Evolutionary conservation across 768 basidiomycete genomes (phyloP), one percentile per base, ranked within the genome.

Genomic region (Tulasnella sp.): DNA sequence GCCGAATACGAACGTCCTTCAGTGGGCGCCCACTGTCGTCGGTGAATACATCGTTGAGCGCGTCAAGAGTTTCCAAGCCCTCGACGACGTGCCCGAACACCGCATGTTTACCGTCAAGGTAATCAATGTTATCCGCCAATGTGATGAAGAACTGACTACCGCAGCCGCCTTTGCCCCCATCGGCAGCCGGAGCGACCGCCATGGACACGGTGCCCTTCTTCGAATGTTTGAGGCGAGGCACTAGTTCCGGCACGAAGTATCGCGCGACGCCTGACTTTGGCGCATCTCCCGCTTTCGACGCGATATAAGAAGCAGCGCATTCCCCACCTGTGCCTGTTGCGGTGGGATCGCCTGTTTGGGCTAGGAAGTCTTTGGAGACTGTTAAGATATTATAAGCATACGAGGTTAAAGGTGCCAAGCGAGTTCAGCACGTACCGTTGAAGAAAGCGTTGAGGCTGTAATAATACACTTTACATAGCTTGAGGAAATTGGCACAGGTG

Each of bases 81-180:
- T 99, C 98, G 11, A 99, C 95, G 23, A 99, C 94, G 82, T 92
- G 92, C 15, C 98, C 98, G 83, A 99, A 99, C 2, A 96, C 95
- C 0, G 95, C 93, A 82, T 99, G 94, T 82, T 91, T 91, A 69
- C 95, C 95, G 81, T 99, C 97, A 73, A 99, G 89, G 83, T 99
- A 99, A 79, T 98, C 96, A 83, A 98, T 93, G 79, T 91, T 90
- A 81, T 96, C 93, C 15, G 87, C 91, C 2, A 99, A 88, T 0
- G 98, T 99, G 82, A 99, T 89, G 85, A 98, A 99, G 87, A 99
- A 99, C 82, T 99, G 98, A 81, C 92, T 93, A 15, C 95, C 97
- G 81, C 94, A 95, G 18, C 96, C 92, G n/a, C 89, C 92, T 37
- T 80, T 82, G 85, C 70, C 89, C 86, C 88, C 90, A 73, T 90